Base-by-base conservation (phyloP, 2,329 filamentous ascomycete species). In the Fonsecaea nubica region DNA sequence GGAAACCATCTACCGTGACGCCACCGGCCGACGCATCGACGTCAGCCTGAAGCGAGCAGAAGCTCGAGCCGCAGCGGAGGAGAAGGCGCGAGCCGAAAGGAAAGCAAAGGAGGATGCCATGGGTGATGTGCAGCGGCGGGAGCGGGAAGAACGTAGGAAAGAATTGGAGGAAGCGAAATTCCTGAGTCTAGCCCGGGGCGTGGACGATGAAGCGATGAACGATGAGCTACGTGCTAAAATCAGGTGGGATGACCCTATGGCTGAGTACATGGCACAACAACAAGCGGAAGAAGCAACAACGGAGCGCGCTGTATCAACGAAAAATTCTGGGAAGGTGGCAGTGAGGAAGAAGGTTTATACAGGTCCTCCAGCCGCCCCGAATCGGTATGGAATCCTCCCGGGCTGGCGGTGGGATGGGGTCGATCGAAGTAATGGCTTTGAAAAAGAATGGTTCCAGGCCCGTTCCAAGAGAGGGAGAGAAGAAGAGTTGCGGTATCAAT, bases 351-450 rank as follows among this genome's bases (percentile, higher is more conserved):
- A 90, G 3, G 77, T 91, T 4, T 99, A 98, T 77, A 82, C 88
- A 67, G 95, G 94, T 0, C 85, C 89, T 0, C 85, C 89, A 0
- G 91, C 90, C 63, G 86, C 91, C 74, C 95, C 95, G 53, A 99
- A 99, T 83, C 86, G 95, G 21, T 98, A 98, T 80, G 92, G 92
- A 0, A 98, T 99, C 68, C 85, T 90, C 67, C 95, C 95, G 0
- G 96, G 95, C 0, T 92, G 96, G 81, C 84, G 92, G 71, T 99
- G 95, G 95, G 95, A 99, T 82, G 95, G 96, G 5, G 95, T 99
- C 18, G 95, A 99, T 82, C 85, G 95, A 71, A 85, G 92, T 21
- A 99, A 92, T 80, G 94, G 94, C 0, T 98, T 97, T 76, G 95
- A 99, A 81, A 90, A 87, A 69, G 90, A 97, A 76, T 91, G 93